These are phyloP conservation scores for Odontarrhena argentea DNA, from an alignment of 345 rosid species.

Conservation along the genomic window DNA sequence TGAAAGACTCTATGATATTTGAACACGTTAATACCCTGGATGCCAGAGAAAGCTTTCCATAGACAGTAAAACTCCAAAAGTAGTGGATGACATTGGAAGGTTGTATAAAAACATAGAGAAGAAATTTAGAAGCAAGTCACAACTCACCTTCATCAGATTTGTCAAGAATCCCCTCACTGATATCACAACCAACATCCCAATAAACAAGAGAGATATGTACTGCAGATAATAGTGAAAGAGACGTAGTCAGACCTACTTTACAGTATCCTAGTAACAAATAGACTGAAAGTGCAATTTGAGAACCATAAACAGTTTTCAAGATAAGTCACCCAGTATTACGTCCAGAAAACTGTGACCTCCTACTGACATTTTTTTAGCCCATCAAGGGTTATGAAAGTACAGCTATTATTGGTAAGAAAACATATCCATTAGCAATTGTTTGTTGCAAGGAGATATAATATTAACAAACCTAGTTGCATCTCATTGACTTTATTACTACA, in stretches of 20 bases:
- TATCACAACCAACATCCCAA: slow-evolving; percentile 88
- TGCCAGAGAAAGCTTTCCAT: not conserved
- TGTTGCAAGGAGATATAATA: slow-evolving; percentile 8
- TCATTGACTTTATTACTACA: slow-evolving; percentile 7
- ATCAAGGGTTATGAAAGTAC: not conserved
- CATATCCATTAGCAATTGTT: slow-evolving; percentile 8
- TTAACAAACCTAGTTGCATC: slow-evolving; percentile 6
- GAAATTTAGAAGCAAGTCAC: not conserved
- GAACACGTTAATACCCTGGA: not conserved
- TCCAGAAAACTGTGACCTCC: slow-evolving; percentile 9
- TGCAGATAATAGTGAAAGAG: slow-evolving; percentile 46
- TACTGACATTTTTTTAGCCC: not conserved
- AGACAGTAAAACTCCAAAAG: not conserved
- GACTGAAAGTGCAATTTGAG: not conserved
- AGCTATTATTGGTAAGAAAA: not conserved
- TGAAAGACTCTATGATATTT: not conserved
- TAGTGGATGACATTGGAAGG: slow-evolving; percentile 14
- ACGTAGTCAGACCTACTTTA: slow-evolving; percentile 20
- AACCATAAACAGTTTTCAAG: not conserved
- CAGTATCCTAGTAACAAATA: slow-evolving; percentile 6
- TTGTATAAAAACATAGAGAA: not conserved
- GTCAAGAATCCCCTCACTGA: slow-evolving; percentile 96
- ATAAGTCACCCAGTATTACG: not conserved
- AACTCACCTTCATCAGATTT: slow-evolving; percentile 91
- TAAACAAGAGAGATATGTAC: slow-evolving; percentile 92